phyloP scores from a whole-genome alignment of 768 basidiomycete species.

The Mycena venus region DNA sequence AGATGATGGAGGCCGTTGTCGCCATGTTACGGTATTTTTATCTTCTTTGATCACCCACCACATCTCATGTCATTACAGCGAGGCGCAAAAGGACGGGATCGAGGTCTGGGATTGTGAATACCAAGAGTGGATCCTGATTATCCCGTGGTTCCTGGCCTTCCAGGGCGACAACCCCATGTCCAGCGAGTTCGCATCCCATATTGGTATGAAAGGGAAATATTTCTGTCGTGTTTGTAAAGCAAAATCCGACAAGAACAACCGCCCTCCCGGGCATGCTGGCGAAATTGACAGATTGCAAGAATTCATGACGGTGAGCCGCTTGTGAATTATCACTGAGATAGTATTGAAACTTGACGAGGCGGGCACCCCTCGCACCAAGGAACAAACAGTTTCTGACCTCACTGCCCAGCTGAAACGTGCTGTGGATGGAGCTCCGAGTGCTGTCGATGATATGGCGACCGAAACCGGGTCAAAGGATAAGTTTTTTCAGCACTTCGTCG shows the following conservation, averaged over 20 bases:
- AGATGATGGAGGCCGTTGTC: no score
- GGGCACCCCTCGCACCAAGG: background rate
- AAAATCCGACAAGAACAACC: conserved; percentile 14
- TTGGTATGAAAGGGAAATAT: conserved; percentile 35
- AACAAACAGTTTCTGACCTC: background rate
- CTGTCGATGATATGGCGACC: background rate
- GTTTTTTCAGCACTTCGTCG: conserved; percentile 2
- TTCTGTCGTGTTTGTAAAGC: conserved; percentile 40
- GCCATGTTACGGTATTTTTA: no score
- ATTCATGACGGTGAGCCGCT: conserved; percentile 10
- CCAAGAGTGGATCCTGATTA: conserved; percentile 31
- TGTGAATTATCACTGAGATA: background rate
- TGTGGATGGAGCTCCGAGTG: background rate
- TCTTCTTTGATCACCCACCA: no score
- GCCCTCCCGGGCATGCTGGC: background rate
- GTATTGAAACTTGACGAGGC: background rate
- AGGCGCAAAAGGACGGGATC: conserved; percentile 31
- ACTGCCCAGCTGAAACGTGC: background rate
- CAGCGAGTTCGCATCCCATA: conserved; percentile 38
- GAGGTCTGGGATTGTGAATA: conserved; percentile 32
- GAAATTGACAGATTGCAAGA: conserved; percentile 10
- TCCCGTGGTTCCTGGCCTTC: conserved; percentile 34
- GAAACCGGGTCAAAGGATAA: conserved; percentile 4
- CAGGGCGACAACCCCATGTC: conserved; percentile 37
- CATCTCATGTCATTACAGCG: background rate